A percentile compares a stretch with the other conserved stretches of the same genome.
These are phyloP conservation scores for Zasmidium cellare DNA, from an alignment of 2,329 filamentous ascomycete species.

Conservation along the genomic window DNA sequence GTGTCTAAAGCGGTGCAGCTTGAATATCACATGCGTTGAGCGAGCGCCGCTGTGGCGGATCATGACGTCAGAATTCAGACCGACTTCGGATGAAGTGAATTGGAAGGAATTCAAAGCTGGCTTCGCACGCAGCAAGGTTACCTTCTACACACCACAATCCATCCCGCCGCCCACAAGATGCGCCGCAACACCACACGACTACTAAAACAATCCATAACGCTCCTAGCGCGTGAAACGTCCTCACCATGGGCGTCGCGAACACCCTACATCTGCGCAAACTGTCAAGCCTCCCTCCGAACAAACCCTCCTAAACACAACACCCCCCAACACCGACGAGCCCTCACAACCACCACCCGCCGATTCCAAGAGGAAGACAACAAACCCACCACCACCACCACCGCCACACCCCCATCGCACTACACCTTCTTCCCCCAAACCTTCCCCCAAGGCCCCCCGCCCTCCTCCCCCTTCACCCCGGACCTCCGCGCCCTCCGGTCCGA, in stretches of 20 bases:
- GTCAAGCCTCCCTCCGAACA: neutral
- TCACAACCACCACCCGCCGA: neutral
- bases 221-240: neutral
- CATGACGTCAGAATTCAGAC: neutral
- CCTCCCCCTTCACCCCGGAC: slow-evolving; percentile 74
- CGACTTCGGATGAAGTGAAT: neutral
- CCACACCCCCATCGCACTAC: slow-evolving; percentile 65
- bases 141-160: neutral
- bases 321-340: neutral
- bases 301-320: neutral
- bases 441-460: slow-evolving; percentile 73
- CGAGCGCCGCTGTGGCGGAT: too few species aligned
- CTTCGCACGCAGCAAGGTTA: neutral
- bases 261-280: slow-evolving; percentile 1
- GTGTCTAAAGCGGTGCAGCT: too few species aligned
- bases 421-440: slow-evolving; percentile 82
- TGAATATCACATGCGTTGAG: too few species aligned
- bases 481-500: slow-evolving; percentile 71
- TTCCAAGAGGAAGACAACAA: neutral
- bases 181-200: neutral
- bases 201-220: neutral
- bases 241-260: neutral
- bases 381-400: slow-evolving; percentile 12
- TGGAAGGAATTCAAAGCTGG: neutral
- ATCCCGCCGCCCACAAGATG: neutral